A percentile compares a stretch with the other conserved stretches of the same genome.
Evolutionary conservation across 108 stramenopile species (phyloP).

Genomic region (Cyclotella baltica): DNA sequence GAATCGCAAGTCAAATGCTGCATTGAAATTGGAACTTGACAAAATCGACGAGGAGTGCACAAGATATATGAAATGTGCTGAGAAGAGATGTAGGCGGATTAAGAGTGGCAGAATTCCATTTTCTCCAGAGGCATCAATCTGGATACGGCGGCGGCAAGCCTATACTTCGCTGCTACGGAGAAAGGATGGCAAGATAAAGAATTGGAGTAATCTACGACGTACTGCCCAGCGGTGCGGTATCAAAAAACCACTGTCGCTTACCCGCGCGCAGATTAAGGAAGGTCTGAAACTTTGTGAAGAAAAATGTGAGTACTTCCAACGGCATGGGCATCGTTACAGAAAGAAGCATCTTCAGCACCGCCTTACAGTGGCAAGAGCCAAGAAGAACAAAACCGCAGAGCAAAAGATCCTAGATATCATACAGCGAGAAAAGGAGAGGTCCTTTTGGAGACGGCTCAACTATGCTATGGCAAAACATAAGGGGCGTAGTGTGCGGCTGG

Average conservation of each 20-base stretch:
- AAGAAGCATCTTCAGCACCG: constrained; percentile 8
- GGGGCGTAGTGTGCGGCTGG: constrained; percentile 4
- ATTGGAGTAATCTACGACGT: constrained; percentile 10
- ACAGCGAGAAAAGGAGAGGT: constrained; percentile 20
- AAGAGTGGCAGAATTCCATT: constrained; percentile 20
- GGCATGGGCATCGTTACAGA: constrained; percentile 15
- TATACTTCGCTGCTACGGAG: not conserved
- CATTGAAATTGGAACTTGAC: not conserved
- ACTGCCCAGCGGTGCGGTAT: not conserved
- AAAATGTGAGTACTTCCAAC: constrained; percentile 12
- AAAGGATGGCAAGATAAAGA: not conserved
- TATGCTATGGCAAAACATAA: constrained; percentile 2
- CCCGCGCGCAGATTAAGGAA: not conserved
- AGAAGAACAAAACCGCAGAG: constrained; percentile 9
- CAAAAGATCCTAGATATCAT: constrained; percentile 29
- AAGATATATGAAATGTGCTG: constrained; percentile 1
- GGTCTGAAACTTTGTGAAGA: constrained; percentile 9
- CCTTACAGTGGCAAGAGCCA: constrained; percentile 9
- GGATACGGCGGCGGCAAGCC: constrained; percentile 6
- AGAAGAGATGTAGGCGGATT: constrained; percentile 31
- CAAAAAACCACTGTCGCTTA: not conserved
- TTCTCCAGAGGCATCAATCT: constrained; percentile 25
- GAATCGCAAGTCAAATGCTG: not conserved
- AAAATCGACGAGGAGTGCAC: not conserved
- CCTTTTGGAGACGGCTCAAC: constrained; percentile 20